These are phyloP conservation scores for Tubosaeta sp. DNA, from an alignment of 768 basidiomycete species.

Conservation along the genomic window DNA sequence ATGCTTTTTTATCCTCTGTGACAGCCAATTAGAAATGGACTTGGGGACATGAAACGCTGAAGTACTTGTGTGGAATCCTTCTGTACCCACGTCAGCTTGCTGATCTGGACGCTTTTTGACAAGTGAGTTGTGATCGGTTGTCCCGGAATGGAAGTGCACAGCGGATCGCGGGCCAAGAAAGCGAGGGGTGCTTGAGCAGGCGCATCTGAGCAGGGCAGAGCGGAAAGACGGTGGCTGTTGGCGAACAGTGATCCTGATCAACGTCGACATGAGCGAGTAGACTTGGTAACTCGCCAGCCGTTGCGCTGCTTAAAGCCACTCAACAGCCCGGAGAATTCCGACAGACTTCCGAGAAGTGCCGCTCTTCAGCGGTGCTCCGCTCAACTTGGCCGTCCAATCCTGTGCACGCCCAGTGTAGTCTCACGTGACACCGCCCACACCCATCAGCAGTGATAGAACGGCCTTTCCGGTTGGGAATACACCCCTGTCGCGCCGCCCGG, in stretches of 20 bases:
- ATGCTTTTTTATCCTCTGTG: conserved; percentile 25
- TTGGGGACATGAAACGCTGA: background rate
- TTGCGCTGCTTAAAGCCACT: conserved; percentile 18
- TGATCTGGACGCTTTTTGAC: conserved; percentile 21
- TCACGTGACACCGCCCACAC: too few relatives aligned
- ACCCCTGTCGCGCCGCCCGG: background rate
- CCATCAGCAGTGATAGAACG: background rate
- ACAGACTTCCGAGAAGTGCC: conserved; percentile 20
- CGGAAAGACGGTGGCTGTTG: conserved; percentile 5
- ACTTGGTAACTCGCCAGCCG: background rate
- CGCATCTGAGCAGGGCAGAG: conserved; percentile 7
- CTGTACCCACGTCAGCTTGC: conserved; percentile 26
- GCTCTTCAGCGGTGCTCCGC: background rate
- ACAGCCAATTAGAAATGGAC: background rate
- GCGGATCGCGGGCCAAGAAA: background rate
- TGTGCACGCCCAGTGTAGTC: background rate
- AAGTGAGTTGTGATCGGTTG: conserved; percentile 19
- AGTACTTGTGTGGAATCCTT: conserved; percentile 34
- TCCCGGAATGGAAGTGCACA: conserved; percentile 24
- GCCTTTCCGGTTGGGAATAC: background rate
- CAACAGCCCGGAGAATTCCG: conserved; percentile 22
- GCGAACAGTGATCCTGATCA: conserved; percentile 12
- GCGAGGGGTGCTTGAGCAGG: conserved; percentile 1
- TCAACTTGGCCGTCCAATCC: background rate
- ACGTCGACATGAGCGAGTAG: conserved; percentile 12